Percentiles rank a stretch among this genome's conserved stretches.
phyloP scores from a whole-genome alignment of 2,329 filamentous ascomycete genomes.

The Colletotrichum brevisporum region DNA sequence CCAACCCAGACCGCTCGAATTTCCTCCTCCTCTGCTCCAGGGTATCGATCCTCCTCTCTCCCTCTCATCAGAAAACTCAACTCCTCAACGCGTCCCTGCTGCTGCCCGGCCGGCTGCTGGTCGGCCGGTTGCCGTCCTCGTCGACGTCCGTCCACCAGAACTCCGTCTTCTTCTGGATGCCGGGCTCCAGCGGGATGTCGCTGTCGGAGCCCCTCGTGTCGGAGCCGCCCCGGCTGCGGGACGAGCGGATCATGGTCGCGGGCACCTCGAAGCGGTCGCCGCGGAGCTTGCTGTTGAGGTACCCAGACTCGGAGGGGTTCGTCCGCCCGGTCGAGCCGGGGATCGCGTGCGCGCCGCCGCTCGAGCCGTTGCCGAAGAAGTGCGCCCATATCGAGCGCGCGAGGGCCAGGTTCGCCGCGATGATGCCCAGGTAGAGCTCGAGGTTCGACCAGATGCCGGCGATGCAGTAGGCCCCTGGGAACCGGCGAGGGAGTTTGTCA shows the following conservation, averaged over 20 bases:
- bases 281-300: slow-evolving; percentile 35
- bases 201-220: slow-evolving; percentile 38
- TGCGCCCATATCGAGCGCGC: slow-evolving; percentile 43
- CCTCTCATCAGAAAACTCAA: background rate
- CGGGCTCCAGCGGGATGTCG: slow-evolving; percentile 40
- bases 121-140: background rate
- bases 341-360: background rate
- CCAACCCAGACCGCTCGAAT: background rate
- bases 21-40: background rate
- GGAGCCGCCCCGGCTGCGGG: slow-evolving; percentile 1
- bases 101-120: background rate
- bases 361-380: slow-evolving; percentile 32
- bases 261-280: slow-evolving; percentile 24
- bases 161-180: slow-evolving; percentile 43
- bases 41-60: background rate
- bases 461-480: slow-evolving; percentile 48
- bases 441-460: slow-evolving; percentile 55
- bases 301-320: slow-evolving; percentile 17
- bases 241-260: slow-evolving; percentile 17
- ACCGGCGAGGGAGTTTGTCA: background rate
- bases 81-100: background rate
- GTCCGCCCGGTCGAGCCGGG: slow-evolving; percentile 16
- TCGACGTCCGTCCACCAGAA: slow-evolving; percentile 41
- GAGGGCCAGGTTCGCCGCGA: slow-evolving; percentile 50
- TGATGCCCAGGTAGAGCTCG: slow-evolving; percentile 54